Evolutionary conservation across 257 asterid genomes (phyloP).

Genomic region (Scutellaria minor): DNA sequence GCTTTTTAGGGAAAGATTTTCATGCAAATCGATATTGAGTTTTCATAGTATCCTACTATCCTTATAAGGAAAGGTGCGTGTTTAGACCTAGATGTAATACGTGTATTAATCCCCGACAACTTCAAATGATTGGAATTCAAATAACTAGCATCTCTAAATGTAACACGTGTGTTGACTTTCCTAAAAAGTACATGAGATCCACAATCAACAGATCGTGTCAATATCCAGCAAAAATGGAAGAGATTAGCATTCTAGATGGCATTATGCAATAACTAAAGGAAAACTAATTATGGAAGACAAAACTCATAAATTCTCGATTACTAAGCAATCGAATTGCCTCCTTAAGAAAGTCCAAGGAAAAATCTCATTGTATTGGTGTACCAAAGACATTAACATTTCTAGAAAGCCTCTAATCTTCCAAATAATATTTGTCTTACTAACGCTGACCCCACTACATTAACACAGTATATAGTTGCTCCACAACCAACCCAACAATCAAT

Average conservation of each 20-base stretch:
- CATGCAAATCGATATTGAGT: not conserved
- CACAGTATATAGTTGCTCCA: not conserved
- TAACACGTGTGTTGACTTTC: not conserved
- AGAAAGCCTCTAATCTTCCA: conserved; percentile 7
- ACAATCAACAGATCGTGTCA: not conserved
- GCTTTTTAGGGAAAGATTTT: not conserved
- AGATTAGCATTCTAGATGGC: not conserved
- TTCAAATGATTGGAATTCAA: not conserved
- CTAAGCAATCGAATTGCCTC: not conserved
- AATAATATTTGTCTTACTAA: not conserved
- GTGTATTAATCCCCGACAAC: not conserved
- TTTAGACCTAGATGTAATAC: not conserved
- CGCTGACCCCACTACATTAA: not conserved
- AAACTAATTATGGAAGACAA: not conserved
- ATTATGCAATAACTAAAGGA: not conserved
- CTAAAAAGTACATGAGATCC: not conserved
- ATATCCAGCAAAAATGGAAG: not conserved
- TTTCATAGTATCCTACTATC: not conserved
- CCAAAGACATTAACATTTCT: not conserved
- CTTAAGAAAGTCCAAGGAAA: not conserved
- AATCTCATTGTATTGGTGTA: not conserved
- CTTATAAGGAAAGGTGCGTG: not conserved
- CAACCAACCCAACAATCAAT: not conserved
- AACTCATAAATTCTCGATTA: not conserved
- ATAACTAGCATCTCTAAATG: not conserved